Base-by-base conservation (phyloP, 352 stramenopile species). In the Blastocystis sp. region DNA sequence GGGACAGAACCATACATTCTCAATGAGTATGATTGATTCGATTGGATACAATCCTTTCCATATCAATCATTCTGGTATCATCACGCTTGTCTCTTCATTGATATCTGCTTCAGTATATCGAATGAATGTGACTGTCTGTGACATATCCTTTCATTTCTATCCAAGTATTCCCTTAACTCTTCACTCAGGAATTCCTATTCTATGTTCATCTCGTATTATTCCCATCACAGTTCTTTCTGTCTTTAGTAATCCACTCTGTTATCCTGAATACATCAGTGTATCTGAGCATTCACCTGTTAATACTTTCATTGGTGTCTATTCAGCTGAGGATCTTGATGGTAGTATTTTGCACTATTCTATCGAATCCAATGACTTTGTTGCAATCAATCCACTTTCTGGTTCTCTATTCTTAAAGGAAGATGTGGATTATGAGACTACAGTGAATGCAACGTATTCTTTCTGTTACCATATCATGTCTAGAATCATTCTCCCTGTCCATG, bases 391-490 rank as follows among this genome's bases (percentile, higher is more conserved):
- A 37, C 39, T 54, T 6, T 24, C 63, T 24, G 63, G 63, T 24
- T 19, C 14, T 24, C 29, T 75, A 19, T 46, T 29, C 5, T 1
- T 54, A 16, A 32, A 49, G 12, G 32, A 52, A 54, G 63, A 75
- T 54, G 29, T 75, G 14, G 63, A 75, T 49, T 75, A 51, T 19
- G 63, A 75, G 39, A 75, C 63, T n/a, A 52, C 63, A 11, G 21
- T 54, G 29, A 54, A 75, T 69, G n/a, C n/a, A 1, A 27, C 24
- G 24, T 69, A 69, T 21, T 14, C 9, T 69, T 46, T 14, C 32
- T 32, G 12, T 63, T 63, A 7, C 12, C 29, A 27, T 35, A 9
- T 63, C 12, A 35, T n/a, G 11, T 39, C 35, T 39, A 29, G 21
- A 0, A 42, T 73, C 43, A 29, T 24, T 12, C 29, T 75, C 63